These are phyloP conservation scores for Nitzschia sp. DNA, from an alignment of 108 stramenopile genomes.

Conservation along the genomic window DNA sequence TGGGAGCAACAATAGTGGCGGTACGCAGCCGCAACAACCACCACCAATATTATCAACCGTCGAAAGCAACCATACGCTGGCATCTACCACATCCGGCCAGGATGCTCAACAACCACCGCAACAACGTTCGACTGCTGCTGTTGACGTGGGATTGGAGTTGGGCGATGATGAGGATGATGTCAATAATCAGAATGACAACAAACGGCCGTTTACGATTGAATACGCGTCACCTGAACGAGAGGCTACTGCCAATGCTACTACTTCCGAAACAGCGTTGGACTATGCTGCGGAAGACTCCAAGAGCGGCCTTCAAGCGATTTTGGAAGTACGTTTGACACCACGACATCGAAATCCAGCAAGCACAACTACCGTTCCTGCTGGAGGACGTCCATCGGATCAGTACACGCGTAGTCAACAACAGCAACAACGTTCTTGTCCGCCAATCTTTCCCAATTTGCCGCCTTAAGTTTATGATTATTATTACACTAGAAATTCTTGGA, in stretches of 20 bases:
- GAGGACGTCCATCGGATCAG: too few species aligned
- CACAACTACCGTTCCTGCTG: too few species aligned
- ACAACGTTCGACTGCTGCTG: too few species aligned
- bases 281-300: conserved; percentile 9
- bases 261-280: too few species aligned
- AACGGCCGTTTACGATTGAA: background rate
- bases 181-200: background rate
- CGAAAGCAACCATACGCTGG: background rate
- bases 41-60: background rate
- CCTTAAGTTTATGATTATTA: too few species aligned
- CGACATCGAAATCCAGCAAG: conserved; percentile 18
- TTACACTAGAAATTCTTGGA: conserved; percentile 11
- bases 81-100: background rate
- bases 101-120: background rate
- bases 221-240: too few species aligned
- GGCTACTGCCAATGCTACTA: background rate
- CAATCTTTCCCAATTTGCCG: too few species aligned
- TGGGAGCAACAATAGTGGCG: too few species aligned
- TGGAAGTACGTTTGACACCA: conserved; percentile 27
- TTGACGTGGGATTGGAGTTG: too few species aligned
- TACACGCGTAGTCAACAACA: too few species aligned
- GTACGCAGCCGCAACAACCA: conserved; percentile 1
- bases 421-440: too few species aligned
- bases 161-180: too few species aligned
- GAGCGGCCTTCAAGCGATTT: conserved; percentile 32